Percentiles rank a stretch among this genome's conserved stretches.
Conservation (phyloP, 768 basidiomycete genomes). For the Hebeloma cylindrosporum region DNA sequence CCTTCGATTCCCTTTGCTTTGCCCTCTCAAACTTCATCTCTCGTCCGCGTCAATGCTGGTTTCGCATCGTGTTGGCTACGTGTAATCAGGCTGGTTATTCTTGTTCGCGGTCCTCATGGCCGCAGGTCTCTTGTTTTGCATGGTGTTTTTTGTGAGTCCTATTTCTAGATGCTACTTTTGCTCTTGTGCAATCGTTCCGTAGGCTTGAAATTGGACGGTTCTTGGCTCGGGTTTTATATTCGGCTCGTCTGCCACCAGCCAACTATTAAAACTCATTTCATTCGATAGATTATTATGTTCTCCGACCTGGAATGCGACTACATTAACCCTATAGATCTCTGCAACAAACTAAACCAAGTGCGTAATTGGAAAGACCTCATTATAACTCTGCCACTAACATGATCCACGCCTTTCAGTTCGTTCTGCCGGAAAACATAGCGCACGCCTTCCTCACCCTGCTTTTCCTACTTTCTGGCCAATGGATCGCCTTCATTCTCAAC, state of each 20-base stretch:
- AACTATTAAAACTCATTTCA: no score
- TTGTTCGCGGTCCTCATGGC: conserved; percentile 95
- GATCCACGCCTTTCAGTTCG: conserved; percentile 60
- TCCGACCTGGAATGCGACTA: conserved; percentile 99
- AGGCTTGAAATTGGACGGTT: background rate
- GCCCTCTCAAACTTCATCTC: background rate
- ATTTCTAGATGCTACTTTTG: background rate
- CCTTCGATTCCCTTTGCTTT: background rate
- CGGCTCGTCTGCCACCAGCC: no score
- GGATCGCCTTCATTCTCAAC: conserved; percentile 90
- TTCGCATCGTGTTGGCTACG: conserved; percentile 7
- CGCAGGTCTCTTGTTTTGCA: conserved; percentile 93
- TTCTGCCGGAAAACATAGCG: conserved; percentile 92
- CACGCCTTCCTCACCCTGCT: conserved; percentile 89
- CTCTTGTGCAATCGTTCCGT: background rate
- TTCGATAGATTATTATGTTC: conserved; percentile 95
- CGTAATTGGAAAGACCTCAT: conserved; percentile 20
- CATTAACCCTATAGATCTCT: conserved; percentile 99
- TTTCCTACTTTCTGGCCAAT: conserved; percentile 96
- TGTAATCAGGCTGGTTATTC: conserved; percentile 84
- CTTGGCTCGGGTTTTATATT: background rate
- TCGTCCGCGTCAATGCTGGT: conserved; percentile 4
- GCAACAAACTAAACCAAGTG: conserved; percentile 98
- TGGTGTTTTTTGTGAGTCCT: conserved; percentile 95
- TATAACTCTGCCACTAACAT: background rate